Conservation (phyloP, 1,284 basidiomycete genomes). For the Psilocybe mexicana region DNA sequence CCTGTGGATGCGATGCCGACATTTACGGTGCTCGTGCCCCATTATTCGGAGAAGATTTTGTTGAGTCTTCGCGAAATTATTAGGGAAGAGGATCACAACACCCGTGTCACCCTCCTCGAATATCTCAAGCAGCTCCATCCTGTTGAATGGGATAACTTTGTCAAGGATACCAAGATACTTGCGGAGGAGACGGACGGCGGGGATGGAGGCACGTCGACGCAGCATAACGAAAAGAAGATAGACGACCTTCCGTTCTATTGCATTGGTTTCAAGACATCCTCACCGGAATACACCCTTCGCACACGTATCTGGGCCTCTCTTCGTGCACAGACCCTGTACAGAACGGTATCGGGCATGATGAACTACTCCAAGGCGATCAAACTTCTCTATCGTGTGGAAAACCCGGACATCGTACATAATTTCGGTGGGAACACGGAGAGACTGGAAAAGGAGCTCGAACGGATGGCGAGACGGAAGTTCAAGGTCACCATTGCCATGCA, state of each 20-base stretch:
- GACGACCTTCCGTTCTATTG: slow-evolving; percentile 99
- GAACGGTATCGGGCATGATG: slow-evolving; percentile 99
- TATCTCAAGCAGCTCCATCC: slow-evolving; percentile 99
- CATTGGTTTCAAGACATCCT: slow-evolving; percentile 99
- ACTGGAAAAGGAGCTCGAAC: slow-evolving; percentile 94
- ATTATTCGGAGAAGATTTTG: slow-evolving; percentile 96
- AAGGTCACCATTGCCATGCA: slow-evolving; percentile 99
- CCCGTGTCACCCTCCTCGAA: slow-evolving; percentile 92
- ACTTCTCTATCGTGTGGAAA: slow-evolving; percentile 97
- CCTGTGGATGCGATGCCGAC: slow-evolving; percentile 97
- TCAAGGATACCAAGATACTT: slow-evolving; percentile 99
- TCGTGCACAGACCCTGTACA: slow-evolving; percentile 96
- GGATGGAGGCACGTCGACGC: slow-evolving; percentile 54
- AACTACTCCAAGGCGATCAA: slow-evolving; percentile 99
- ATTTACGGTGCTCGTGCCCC: slow-evolving; percentile 94
- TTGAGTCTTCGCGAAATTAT: slow-evolving; percentile 95
- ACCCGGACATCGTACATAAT: slow-evolving; percentile 96
- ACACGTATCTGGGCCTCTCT: slow-evolving; percentile 99
- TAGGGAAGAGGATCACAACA: slow-evolving; percentile 94
- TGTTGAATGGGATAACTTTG: slow-evolving; percentile 99
- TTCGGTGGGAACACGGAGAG: slow-evolving; percentile 98
- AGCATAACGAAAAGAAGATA: slow-evolving; percentile 80
- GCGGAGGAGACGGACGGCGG: slow-evolving; percentile 85
- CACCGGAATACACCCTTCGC: slow-evolving; percentile 97
- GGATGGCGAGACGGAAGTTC: slow-evolving; percentile 98